phyloP scores from a whole-genome alignment of 495 filamentous ascomycete species.

The Daldinia decipiens region DNA sequence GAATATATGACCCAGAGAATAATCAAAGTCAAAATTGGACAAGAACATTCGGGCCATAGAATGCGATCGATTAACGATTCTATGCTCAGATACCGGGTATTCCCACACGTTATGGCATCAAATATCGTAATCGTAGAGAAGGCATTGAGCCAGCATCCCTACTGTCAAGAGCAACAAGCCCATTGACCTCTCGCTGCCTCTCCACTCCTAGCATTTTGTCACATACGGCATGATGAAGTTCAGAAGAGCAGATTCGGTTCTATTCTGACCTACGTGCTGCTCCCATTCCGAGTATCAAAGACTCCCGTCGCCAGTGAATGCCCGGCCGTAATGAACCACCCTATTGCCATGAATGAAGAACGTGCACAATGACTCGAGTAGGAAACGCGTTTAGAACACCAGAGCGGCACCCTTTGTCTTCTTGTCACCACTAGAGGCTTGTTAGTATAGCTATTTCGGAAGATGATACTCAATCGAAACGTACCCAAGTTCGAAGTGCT shows the following conservation, averaged over 20 bases:
- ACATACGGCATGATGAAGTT: slow-evolving; percentile 22
- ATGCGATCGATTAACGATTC: slow-evolving; percentile 19
- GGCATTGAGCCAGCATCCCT: slow-evolving; percentile 1
- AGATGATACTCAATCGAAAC: slow-evolving; percentile 48
- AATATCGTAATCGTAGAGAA: slow-evolving; percentile 19
- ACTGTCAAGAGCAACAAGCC: neutral
- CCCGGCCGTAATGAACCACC: slow-evolving; percentile 46
- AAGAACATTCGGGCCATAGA: neutral
- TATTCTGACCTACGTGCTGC: slow-evolving; percentile 44
- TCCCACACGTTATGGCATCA: slow-evolving; percentile 8
- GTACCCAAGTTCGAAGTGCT: slow-evolving; percentile 99
- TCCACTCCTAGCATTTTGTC: slow-evolving; percentile 27
- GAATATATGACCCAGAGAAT: neutral
- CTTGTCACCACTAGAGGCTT: slow-evolving; percentile 91
- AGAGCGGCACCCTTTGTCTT: slow-evolving; percentile 99
- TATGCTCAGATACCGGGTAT: slow-evolving; percentile 8
- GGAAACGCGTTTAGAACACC: slow-evolving; percentile 79
- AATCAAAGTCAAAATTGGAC: neutral
- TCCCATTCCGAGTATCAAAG: slow-evolving; percentile 42
- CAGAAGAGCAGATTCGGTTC: slow-evolving; percentile 42
- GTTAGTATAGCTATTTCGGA: slow-evolving; percentile 2
- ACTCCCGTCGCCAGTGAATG: slow-evolving; percentile 46
- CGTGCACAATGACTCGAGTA: slow-evolving; percentile 38
- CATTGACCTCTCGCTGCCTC: slow-evolving; percentile 5
- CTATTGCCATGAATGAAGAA: slow-evolving; percentile 45